These are phyloP conservation scores for Ceratobasidium sp. DNA, from an alignment of 1,284 basidiomycete species.

Conservation along the genomic window DNA sequence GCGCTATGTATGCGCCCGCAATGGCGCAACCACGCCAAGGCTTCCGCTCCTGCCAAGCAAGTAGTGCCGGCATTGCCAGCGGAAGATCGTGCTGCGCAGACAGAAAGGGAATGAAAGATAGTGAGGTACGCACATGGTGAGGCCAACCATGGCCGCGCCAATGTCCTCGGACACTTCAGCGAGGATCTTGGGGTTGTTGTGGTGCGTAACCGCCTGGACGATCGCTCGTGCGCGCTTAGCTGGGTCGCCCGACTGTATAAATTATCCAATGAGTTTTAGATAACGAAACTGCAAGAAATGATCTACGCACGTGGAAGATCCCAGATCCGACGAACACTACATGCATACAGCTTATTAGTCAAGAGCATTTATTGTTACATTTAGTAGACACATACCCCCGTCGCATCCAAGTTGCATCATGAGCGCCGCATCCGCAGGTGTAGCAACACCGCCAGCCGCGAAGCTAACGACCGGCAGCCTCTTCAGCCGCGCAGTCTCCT, in stretches of 20 bases:
- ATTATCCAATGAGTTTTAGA: slow-evolving; percentile 40
- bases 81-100: neutral
- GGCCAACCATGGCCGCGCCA: slow-evolving; percentile 92
- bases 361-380: slow-evolving; percentile 33
- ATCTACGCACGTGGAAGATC: slow-evolving; percentile 81
- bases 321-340: slow-evolving; percentile 93
- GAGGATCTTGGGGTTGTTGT: slow-evolving; percentile 89
- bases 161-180: slow-evolving; percentile 90
- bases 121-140: slow-evolving; percentile 75
- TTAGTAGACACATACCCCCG: slow-evolving; percentile 74
- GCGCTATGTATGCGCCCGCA: neutral
- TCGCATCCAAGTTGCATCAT: slow-evolving; percentile 99
- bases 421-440: slow-evolving; percentile 95
- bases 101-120: slow-evolving; percentile 27
- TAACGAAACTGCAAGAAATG: neutral
- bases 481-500: slow-evolving; percentile 95
- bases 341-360: slow-evolving; percentile 42
- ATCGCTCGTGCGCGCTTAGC: slow-evolving; percentile 96
- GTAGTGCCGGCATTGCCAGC: neutral
- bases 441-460: slow-evolving; percentile 97
- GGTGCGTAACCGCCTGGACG: slow-evolving; percentile 97
- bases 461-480: slow-evolving; percentile 94
- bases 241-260: slow-evolving; percentile 85
- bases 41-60: neutral
- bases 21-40: slow-evolving; percentile 19